A percentile compares a stretch with the other conserved stretches of the same genome.
Evolutionary conservation across 768 basidiomycete species (phyloP).

Genomic region (Panaeolus cyanescens): DNA sequence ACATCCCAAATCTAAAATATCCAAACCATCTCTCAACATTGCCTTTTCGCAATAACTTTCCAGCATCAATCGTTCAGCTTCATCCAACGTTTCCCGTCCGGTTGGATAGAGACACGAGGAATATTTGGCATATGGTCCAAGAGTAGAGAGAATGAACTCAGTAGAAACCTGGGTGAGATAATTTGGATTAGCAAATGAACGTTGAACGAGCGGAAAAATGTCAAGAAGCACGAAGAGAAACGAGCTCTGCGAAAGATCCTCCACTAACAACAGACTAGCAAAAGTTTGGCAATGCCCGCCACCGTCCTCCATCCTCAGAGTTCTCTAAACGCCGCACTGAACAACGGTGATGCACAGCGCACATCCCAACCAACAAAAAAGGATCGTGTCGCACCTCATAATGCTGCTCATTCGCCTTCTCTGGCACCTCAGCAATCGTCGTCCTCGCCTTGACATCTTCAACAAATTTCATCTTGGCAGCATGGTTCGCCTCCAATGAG

Average conservation of each 20-base stretch:
- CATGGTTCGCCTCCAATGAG: constrained; percentile 60
- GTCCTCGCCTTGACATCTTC: constrained; percentile 49
- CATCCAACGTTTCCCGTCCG: constrained; percentile 56
- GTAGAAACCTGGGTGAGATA: constrained; percentile 61
- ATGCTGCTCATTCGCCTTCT: constrained; percentile 76
- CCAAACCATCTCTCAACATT: constrained; percentile 57
- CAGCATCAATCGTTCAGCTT: constrained; percentile 68
- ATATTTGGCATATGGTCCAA: constrained; percentile 69
- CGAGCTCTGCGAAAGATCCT: background rate
- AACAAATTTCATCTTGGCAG: constrained; percentile 69
- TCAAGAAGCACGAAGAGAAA: background rate
- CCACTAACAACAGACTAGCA: too few species aligned
- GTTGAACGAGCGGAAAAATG: background rate
- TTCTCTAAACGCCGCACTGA: background rate
- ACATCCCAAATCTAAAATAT: constrained; percentile 71
- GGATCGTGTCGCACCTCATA: constrained; percentile 55
- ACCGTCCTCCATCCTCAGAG: too few species aligned
- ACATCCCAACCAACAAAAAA: background rate
- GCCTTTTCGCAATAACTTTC: constrained; percentile 70
- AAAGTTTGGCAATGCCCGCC: too few species aligned
- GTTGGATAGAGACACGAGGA: constrained; percentile 67
- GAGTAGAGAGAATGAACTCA: constrained; percentile 62
- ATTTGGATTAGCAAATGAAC: background rate
- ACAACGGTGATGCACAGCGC: background rate
- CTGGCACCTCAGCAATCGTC: constrained; percentile 61